Conservation (phyloP, 73 alveolate species). For the Tetrahymena malaccensis region DNA sequence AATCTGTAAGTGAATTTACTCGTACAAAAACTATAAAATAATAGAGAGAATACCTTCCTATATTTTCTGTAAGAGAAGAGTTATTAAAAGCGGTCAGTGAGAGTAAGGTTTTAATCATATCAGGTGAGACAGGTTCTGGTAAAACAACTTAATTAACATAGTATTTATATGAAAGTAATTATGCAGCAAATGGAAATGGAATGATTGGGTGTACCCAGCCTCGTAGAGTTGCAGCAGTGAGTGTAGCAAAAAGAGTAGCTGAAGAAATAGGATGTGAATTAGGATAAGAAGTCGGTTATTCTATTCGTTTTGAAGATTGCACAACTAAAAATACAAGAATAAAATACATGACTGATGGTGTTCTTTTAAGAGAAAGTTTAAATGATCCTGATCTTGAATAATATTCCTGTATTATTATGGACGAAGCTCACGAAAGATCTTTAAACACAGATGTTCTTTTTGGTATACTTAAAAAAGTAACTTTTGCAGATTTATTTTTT, state of each 20-base stretch:
- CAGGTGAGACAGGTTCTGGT: constrained; percentile 99
- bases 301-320: constrained; percentile 99
- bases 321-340: constrained; percentile 86
- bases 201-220: constrained; percentile 99
- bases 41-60: constrained; percentile 97
- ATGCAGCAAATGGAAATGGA: constrained; percentile 78
- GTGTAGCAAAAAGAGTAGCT: constrained; percentile 97
- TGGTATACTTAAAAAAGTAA: constrained; percentile 95
- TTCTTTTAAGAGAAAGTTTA: constrained; percentile 96
- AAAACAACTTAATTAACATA: constrained; percentile 99
- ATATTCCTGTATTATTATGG: constrained; percentile 94
- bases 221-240: constrained; percentile 99
- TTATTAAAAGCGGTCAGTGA: constrained; percentile 86
- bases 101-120: constrained; percentile 89
- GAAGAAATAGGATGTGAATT: constrained; percentile 92
- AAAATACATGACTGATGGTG: constrained; percentile 99
- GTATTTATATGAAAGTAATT: constrained; percentile 95
- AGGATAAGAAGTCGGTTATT: constrained; percentile 94
- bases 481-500: not conserved
- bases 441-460: constrained; percentile 99
- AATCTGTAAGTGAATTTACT: constrained; percentile 93
- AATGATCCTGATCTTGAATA: constrained; percentile 96
- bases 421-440: constrained; percentile 98
- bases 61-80: constrained; percentile 85
- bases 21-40: constrained; percentile 65